phyloP scores from a whole-genome alignment of 345 rosid species.

The Psidium friedrichsthalianum region DNA sequence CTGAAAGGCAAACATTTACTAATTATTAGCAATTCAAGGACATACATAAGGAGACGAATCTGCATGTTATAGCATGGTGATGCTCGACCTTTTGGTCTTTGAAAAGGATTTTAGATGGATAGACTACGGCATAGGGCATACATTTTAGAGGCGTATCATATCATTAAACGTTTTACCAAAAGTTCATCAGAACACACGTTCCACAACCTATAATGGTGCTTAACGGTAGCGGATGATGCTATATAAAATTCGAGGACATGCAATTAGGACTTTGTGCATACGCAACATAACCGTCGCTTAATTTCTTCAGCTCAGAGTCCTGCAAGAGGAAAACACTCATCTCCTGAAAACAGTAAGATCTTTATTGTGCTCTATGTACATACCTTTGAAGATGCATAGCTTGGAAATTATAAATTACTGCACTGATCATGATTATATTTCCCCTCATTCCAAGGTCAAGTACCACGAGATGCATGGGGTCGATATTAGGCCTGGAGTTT shows the following conservation, averaged over 20 bases:
- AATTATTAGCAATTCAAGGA: background rate
- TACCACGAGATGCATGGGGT: background rate
- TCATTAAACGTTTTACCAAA: background rate
- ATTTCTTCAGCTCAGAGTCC: constrained; percentile 21
- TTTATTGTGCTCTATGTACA: background rate
- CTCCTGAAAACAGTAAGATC: constrained; percentile 41
- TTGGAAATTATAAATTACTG: background rate
- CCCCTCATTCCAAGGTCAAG: background rate
- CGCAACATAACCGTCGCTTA: background rate
- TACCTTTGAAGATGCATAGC: background rate
- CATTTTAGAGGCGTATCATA: background rate
- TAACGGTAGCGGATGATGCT: background rate
- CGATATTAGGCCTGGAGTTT: background rate
- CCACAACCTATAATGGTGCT: background rate
- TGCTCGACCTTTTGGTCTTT: background rate
- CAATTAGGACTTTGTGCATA: background rate
- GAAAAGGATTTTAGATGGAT: background rate
- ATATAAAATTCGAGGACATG: background rate
- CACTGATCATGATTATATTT: background rate
- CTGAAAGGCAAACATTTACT: background rate
- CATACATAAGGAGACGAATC: background rate
- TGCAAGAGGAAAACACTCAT: constrained; percentile 38
- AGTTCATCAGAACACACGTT: background rate
- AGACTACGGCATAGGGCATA: background rate
- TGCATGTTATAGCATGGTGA: background rate